phyloP scores from a whole-genome alignment of 495 filamentous ascomycete species.

The Trichoderma erinaceum region DNA sequence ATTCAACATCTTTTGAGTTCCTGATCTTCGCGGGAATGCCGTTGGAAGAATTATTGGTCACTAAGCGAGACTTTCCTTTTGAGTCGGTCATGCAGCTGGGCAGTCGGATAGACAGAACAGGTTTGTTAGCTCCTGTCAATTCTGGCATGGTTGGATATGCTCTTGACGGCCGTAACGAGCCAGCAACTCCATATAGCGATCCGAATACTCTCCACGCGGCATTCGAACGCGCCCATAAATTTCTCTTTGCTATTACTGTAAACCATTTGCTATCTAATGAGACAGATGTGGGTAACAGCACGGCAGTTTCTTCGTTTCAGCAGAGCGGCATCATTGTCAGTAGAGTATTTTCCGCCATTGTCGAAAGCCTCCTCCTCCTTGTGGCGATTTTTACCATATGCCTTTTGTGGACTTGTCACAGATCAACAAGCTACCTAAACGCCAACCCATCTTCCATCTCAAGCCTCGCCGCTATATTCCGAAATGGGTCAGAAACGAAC shows the following conservation, averaged over 20 bases:
- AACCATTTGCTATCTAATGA: constrained; percentile 21
- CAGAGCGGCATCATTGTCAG: constrained; percentile 31
- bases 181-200: constrained; percentile 26
- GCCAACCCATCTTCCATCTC: constrained; percentile 18
- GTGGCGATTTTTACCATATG: constrained; percentile 23
- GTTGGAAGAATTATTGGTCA: neutral
- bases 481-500: neutral
- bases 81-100: constrained; percentile 9
- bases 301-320: constrained; percentile 1
- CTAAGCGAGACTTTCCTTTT: constrained; percentile 16
- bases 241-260: constrained; percentile 34
- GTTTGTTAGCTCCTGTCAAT: constrained; percentile 17
- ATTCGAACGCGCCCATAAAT: constrained; percentile 29
- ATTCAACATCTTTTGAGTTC: constrained; percentile 31
- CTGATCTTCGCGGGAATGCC: constrained; percentile 24
- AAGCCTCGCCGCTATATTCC: neutral
- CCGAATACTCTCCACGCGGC: constrained; percentile 22
- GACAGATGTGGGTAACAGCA: neutral
- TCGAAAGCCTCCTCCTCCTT: constrained; percentile 33
- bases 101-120: constrained; percentile 17
- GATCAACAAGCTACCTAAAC: constrained; percentile 17
- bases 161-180: constrained; percentile 19
- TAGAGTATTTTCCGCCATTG: constrained; percentile 30
- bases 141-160: constrained; percentile 31
- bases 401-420: constrained; percentile 22